Conservation (phyloP, 176 grass and related monocot species). For the Echinochloa phyllopogon region DNA sequence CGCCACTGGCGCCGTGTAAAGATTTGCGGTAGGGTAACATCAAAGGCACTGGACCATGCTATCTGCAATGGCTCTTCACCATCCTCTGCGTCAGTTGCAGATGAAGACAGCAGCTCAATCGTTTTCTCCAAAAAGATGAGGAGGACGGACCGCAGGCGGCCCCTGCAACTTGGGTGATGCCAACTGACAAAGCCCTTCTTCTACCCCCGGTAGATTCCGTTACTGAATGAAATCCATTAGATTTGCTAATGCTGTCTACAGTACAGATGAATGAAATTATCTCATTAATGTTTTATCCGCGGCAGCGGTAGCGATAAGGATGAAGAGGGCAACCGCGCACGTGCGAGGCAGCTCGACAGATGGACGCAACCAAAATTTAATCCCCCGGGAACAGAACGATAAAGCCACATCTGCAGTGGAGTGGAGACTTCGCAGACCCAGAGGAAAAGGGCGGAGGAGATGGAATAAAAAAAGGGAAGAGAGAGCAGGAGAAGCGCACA, state of each 20-base stretch:
- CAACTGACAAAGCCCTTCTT: constrained; percentile 18
- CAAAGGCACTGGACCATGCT: constrained; percentile 25
- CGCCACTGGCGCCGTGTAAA: not conserved
- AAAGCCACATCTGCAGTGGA: constrained; percentile 44
- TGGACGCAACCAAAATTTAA: constrained; percentile 46
- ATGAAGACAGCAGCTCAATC: constrained; percentile 52
- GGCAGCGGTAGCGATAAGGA: constrained; percentile 42
- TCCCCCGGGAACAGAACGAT: constrained; percentile 38
- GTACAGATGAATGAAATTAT: not conserved
- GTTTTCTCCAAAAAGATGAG: constrained; percentile 54
- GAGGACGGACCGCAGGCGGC: constrained; percentile 46
- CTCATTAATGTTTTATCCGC: not conserved
- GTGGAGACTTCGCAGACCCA: not conserved
- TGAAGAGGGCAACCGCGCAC: constrained; percentile 47
- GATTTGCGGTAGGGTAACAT: constrained; percentile 15
- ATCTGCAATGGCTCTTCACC: constrained; percentile 7
- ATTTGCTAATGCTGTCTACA: not conserved
- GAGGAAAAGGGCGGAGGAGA: constrained; percentile 29
- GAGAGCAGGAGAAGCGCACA: not conserved
- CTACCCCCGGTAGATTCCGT: not conserved
- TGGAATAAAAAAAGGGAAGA: not conserved
- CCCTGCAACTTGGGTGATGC: constrained; percentile 43
- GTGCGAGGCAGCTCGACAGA: constrained; percentile 57
- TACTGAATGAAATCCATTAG: not conserved
- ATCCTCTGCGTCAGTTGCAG: constrained; percentile 32